These are phyloP conservation scores for Starmera caribaea DNA, from an alignment of 805 yeast genomes.

Conservation along the genomic window DNA sequence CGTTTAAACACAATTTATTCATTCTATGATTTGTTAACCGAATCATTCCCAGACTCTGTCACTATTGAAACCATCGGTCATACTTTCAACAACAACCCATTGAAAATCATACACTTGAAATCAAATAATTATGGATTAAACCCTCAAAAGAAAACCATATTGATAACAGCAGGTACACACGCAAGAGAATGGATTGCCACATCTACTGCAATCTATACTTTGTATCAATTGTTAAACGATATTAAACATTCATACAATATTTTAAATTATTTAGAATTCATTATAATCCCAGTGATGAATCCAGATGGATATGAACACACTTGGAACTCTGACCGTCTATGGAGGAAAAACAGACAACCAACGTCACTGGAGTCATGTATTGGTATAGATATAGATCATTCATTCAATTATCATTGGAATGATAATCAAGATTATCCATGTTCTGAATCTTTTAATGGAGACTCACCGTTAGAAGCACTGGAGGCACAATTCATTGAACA, in stretches of 20 bases:
- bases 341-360: constrained; percentile 85
- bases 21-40: constrained; percentile 57
- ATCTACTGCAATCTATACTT: constrained; percentile 52
- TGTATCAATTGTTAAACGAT: constrained; percentile 36
- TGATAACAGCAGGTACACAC: constrained; percentile 78
- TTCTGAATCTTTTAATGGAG: constrained; percentile 79
- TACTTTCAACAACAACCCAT: constrained; percentile 65
- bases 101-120: constrained; percentile 57
- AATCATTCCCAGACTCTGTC: constrained; percentile 57
- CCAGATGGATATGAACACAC: constrained; percentile 88
- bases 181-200: constrained; percentile 87
- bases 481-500: constrained; percentile 44
- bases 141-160: constrained; percentile 51
- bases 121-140: constrained; percentile 29
- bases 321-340: constrained; percentile 71
- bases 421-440: constrained; percentile 59
- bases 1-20: constrained; percentile 57
- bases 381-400: constrained; percentile 84
- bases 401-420: constrained; percentile 69
- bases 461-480: constrained; percentile 53
- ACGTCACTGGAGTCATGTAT: constrained; percentile 56
- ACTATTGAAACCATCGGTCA: constrained; percentile 59
- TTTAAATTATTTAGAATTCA: constrained; percentile 54
- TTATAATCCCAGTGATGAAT: constrained; percentile 75
- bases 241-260: constrained; percentile 35